Percentiles rank a stretch among this genome's conserved stretches.
Evolutionary conservation across 345 rosid species (phyloP).

Genomic region (Pugionium dolabratum): DNA sequence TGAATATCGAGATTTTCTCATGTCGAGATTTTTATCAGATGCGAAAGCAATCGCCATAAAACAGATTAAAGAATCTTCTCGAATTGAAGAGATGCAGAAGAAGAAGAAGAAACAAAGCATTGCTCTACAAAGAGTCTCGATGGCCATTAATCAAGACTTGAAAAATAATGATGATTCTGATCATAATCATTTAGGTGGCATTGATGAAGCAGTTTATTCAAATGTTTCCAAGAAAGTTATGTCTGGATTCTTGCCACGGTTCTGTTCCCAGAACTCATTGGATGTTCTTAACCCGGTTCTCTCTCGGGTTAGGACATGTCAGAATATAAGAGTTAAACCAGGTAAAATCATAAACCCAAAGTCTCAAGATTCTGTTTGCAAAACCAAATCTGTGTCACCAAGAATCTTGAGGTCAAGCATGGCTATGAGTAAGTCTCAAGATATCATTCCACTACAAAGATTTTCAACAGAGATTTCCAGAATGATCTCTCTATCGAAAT

Average conservation of each 20-base stretch:
- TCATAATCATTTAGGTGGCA: slow-evolving; percentile 7
- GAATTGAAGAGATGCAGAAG: slow-evolving; percentile 44
- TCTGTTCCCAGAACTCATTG: slow-evolving; percentile 35
- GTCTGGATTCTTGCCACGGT: slow-evolving; percentile 23
- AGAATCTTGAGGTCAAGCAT: slow-evolving; percentile 52
- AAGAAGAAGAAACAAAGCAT: slow-evolving; percentile 43
- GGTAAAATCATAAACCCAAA: slow-evolving; percentile 12
- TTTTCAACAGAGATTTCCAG: slow-evolving; percentile 52
- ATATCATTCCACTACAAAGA: slow-evolving; percentile 34
- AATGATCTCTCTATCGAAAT: slow-evolving; percentile 41
- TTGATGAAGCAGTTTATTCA: background rate
- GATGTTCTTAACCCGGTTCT: slow-evolving; percentile 34
- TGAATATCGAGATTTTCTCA: slow-evolving; percentile 74
- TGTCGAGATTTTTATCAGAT: slow-evolving; percentile 87
- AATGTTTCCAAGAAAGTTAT: slow-evolving; percentile 27
- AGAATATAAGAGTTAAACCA: slow-evolving; percentile 11
- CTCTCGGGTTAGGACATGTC: slow-evolving; percentile 35
- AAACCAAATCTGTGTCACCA: slow-evolving; percentile 48
- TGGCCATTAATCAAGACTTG: slow-evolving; percentile 35
- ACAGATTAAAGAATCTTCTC: slow-evolving; percentile 55
- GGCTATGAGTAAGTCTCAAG: slow-evolving; percentile 48
- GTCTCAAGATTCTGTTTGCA: slow-evolving; percentile 10
- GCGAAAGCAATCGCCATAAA: slow-evolving; percentile 82
- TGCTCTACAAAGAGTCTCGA: slow-evolving; percentile 31
- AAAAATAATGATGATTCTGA: background rate